Conservation (phyloP, 768 basidiomycete genomes). For the Boletales sp. region DNA sequence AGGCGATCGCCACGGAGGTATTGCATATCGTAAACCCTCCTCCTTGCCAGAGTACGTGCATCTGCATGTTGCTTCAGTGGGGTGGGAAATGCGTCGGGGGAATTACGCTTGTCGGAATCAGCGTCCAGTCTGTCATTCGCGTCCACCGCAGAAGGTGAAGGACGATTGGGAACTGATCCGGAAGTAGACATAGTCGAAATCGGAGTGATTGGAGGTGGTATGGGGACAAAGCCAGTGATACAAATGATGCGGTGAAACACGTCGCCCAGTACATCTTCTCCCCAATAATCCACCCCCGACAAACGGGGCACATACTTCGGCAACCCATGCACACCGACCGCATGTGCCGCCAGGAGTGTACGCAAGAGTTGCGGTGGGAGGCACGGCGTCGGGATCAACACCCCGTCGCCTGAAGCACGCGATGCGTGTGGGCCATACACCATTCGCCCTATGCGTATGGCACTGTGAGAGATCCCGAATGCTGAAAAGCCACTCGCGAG, state of each 20-base stretch:
- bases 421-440: constrained; percentile 19
- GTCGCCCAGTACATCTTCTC: constrained; percentile 30
- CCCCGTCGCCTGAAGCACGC: neutral
- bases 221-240: constrained; percentile 40
- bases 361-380: constrained; percentile 35
- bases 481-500: constrained; percentile 15
- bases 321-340: constrained; percentile 20
- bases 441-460: constrained; percentile 17
- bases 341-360: constrained; percentile 16
- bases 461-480: constrained; percentile 20
- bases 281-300: constrained; percentile 19
- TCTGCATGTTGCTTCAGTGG: constrained; percentile 16
- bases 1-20: constrained; percentile 26
- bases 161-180: neutral
- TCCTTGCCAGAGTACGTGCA: constrained; percentile 25
- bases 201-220: constrained; percentile 14
- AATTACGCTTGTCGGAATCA: neutral
- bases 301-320: constrained; percentile 11
- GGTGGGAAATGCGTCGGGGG: constrained; percentile 6
- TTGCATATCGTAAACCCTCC: constrained; percentile 31
- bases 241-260: constrained; percentile 43
- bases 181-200: neutral
- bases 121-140: neutral
- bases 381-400: constrained; percentile 17
- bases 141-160: neutral